Evolutionary conservation across 1,284 basidiomycete species (phyloP).

Genomic region (Tylopilus microsporus): DNA sequence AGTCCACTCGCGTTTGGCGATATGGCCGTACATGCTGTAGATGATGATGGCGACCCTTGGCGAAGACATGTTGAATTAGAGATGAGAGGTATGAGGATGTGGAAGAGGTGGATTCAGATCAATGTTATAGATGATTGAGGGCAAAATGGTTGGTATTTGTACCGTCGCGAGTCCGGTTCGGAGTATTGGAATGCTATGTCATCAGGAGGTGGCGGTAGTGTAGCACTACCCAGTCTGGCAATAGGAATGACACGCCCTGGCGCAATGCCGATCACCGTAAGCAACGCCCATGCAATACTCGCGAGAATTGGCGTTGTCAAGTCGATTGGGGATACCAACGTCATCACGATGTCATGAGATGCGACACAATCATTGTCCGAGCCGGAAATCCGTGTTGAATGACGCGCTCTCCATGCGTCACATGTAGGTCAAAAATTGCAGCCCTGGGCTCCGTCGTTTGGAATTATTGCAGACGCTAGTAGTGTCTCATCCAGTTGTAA

Average conservation of each 20-base stretch:
- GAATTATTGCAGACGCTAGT: too few relatives aligned
- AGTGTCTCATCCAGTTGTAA: too few relatives aligned
- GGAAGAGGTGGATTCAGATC: not conserved
- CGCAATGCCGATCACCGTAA: not conserved
- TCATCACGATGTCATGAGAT: not conserved
- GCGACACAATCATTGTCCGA: not conserved
- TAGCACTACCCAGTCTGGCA: constrained; percentile 9
- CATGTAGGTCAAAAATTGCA: too few relatives aligned
- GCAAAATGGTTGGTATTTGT: not conserved
- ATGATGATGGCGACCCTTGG: constrained; percentile 43
- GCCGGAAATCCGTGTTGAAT: too few relatives aligned
- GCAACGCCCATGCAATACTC: constrained; percentile 10
- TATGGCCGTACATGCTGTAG: constrained; percentile 32
- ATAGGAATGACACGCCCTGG: constrained; percentile 9
- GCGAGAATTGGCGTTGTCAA: constrained; percentile 9
- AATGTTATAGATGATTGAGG: not conserved
- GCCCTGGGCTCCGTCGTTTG: too few relatives aligned
- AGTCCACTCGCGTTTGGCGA: constrained; percentile 27
- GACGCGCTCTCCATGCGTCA: too few relatives aligned
- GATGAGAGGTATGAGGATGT: not conserved
- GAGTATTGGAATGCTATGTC: not conserved
- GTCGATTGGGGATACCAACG: not conserved
- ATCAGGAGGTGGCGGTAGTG: not conserved
- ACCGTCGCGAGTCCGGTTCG: not conserved
- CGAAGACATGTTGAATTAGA: constrained; percentile 18